Percentiles rank a stretch among this genome's conserved stretches.
These are phyloP conservation scores for Picochlorum sp. DNA, from an alignment of 139 green algal genomes.

Conservation along the genomic window DNA sequence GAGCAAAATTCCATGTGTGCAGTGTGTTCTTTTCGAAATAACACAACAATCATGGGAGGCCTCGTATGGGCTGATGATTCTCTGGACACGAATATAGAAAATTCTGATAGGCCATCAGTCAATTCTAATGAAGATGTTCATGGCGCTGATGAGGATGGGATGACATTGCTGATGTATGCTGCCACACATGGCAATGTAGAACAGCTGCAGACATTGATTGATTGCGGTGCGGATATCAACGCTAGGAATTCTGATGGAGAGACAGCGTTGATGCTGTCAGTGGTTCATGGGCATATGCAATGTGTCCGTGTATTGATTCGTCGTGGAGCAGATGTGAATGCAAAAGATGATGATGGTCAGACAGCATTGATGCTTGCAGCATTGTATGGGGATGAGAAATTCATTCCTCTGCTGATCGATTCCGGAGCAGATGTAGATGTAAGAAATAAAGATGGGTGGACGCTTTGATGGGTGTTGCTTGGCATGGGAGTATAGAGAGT, in stretches of 20 bases:
- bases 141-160: background rate
- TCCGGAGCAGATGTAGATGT: background rate
- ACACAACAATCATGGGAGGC: too few relatives aligned
- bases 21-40: too few relatives aligned
- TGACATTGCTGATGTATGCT: background rate
- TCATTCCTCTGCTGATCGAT: background rate
- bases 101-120: background rate
- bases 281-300: background rate
- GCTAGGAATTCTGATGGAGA: background rate
- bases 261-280: background rate
- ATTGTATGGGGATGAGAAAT: background rate
- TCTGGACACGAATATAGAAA: too few relatives aligned
- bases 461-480: background rate
- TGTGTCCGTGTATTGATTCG: background rate
- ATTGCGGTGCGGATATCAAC: background rate
- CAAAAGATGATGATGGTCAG: background rate
- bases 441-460: background rate
- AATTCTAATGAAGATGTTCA: background rate
- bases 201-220: background rate
- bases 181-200: background rate
- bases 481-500: background rate
- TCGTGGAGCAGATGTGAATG: background rate
- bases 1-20: too few relatives aligned
- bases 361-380: constrained; percentile 5
- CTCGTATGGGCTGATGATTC: too few relatives aligned